Conservation (phyloP, 768 basidiomycete genomes). For the Mycena galericulata region DNA sequence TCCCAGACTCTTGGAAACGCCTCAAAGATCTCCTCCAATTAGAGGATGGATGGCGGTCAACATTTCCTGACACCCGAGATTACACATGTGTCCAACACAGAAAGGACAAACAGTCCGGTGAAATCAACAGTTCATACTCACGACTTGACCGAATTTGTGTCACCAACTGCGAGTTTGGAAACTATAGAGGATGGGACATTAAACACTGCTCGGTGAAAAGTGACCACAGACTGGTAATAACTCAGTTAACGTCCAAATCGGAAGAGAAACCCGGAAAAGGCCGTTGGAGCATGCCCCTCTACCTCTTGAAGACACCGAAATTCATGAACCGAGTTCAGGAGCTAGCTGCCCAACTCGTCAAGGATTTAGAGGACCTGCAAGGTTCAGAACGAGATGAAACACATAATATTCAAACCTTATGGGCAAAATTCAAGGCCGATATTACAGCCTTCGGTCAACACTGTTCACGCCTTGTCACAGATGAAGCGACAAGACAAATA, state of each 20-base stretch:
- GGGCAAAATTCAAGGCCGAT: background rate
- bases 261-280: background rate
- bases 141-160: too few relatives aligned
- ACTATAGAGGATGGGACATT: background rate
- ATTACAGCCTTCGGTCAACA: background rate
- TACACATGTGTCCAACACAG: too few relatives aligned
- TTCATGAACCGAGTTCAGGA: constrained; percentile 1
- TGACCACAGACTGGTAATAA: background rate
- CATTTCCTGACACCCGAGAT: too few relatives aligned
- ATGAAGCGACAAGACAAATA: background rate
- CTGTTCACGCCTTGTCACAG: background rate
- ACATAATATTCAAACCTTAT: background rate
- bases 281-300: background rate
- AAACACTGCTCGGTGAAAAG: background rate
- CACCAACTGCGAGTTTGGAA: too few relatives aligned
- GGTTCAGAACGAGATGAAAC: too few relatives aligned
- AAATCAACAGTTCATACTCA: too few relatives aligned
- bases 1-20: too few relatives aligned
- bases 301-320: background rate
- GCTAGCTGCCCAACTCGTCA: background rate
- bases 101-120: too few relatives aligned
- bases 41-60: too few relatives aligned
- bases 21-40: too few relatives aligned
- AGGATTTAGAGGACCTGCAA: background rate
- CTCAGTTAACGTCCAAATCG: background rate